Conservation (phyloP, 2,329 filamentous ascomycete species). For the Karstenula rhodostoma region DNA sequence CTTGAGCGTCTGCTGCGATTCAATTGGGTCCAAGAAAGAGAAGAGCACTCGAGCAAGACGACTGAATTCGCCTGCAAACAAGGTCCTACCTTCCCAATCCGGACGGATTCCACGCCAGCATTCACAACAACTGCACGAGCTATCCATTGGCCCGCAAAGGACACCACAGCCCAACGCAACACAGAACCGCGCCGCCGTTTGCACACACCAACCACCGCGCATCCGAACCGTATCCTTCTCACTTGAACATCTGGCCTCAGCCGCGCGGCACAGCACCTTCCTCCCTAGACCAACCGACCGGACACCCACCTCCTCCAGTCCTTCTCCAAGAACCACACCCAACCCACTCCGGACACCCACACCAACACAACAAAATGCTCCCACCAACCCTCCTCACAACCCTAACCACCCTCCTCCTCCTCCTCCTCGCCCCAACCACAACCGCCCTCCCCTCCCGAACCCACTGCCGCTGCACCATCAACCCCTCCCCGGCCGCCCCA, state of each 20-base stretch:
- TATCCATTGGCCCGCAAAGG: not conserved
- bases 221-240: not conserved
- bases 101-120: not conserved
- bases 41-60: not conserved
- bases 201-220: not conserved
- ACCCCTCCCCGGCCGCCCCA: conserved; percentile 17
- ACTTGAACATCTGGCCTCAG: not conserved
- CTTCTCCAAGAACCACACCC: not conserved
- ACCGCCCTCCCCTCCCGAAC: conserved; percentile 38
- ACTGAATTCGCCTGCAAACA: not conserved
- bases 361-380: not conserved
- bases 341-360: not conserved
- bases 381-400: not conserved
- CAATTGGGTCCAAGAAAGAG: not conserved
- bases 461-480: conserved; percentile 41
- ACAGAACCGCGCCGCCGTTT: not conserved
- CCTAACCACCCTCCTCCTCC: conserved; percentile 7
- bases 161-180: not conserved
- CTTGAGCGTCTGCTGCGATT: not conserved
- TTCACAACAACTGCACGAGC: not conserved
- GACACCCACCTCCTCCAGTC: not conserved
- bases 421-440: conserved; percentile 23
- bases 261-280: not conserved
- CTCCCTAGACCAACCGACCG: not conserved
- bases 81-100: not conserved